Evolutionary conservation across 2,329 filamentous ascomycete genomes (phyloP), one percentile per base, ranked within the genome.

Genomic region (Hymenoscyphus scutula): DNA sequence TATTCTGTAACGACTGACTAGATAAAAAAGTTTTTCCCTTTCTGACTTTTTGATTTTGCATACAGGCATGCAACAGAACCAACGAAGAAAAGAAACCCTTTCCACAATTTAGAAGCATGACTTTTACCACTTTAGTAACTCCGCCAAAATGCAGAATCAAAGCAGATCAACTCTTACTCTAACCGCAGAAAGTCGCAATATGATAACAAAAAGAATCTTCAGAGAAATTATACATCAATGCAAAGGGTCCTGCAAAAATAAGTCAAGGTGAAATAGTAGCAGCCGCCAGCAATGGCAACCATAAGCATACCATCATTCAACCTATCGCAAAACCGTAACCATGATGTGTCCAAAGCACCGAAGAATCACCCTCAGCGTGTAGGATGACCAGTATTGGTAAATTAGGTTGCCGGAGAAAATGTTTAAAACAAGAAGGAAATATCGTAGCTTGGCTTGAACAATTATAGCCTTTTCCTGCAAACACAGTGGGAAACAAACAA

Each of bases 281-380:
- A 63, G 67, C 62, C 56, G 62, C 58, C 60, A 48, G 58, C 27
- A 57, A 67, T 56, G 65, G 67, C 66, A 65, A 62, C 67, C 10
- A 63, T 64, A 60, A 65, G 59, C 68, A 61, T 64, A 59, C 65
- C 66, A 68, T 58, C n/a, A 48, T 60, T 64, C 66, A 68, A 66
- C 64, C 57, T 58, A 66, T 66, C 69, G 80, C 81, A 83, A 83
- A 82, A 83, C 79, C 78, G 78, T 84, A 84, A 84, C 75, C 79
- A 84, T 84, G 76, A 83, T 80, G 78, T 84, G 80, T 85, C 82
- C 82, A 85, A 85, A 79, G 77, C 80, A 78, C 80, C 78, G 77
- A 73, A 78, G 77, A 79, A 77, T 75, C 80, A 76, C 75, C 75
- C 72, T 74, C 74, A 74, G n/a, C 77, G 79, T 75, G 78, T 85